Evolutionary conservation across 225 moss, liverwort and hornwort species (phyloP).

Genomic region (Physcomitrium patens): DNA sequence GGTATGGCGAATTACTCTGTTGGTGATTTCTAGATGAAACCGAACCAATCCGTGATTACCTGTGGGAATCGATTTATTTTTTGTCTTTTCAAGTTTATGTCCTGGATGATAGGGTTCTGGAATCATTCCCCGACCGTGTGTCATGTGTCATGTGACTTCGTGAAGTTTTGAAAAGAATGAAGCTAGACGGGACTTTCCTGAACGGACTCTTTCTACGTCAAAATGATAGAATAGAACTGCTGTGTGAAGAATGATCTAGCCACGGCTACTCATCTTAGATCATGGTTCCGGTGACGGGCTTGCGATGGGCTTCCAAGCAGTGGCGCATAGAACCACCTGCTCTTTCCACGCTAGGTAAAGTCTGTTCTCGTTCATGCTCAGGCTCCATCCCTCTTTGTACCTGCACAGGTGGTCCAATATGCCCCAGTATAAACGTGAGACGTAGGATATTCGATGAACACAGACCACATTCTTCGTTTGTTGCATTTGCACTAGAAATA

Average conservation of each 20-base stretch:
- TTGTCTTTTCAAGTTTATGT: no score
- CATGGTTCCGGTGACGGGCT: constrained; percentile 57
- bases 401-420: constrained; percentile 21
- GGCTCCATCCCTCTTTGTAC: constrained; percentile 80
- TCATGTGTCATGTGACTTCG: constrained; percentile 36
- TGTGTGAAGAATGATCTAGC: constrained; percentile 22
- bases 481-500: no score
- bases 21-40: no score
- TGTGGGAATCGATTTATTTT: no score
- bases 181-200: constrained; percentile 28
- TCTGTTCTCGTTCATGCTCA: constrained; percentile 48
- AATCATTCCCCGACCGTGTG: no score
- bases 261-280: neutral
- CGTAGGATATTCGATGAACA: no score
- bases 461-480: no score
- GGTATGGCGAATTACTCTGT: no score
- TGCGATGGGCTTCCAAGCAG: constrained; percentile 74
- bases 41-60: no score
- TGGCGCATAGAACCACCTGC: constrained; percentile 68
- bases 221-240: neutral
- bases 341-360: constrained; percentile 81
- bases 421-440: no score
- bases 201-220: neutral
- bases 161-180: constrained; percentile 63
- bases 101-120: no score